Evolutionary conservation across 176 grass and related monocot genomes (phyloP).

Genomic region (Carex kokanica): DNA sequence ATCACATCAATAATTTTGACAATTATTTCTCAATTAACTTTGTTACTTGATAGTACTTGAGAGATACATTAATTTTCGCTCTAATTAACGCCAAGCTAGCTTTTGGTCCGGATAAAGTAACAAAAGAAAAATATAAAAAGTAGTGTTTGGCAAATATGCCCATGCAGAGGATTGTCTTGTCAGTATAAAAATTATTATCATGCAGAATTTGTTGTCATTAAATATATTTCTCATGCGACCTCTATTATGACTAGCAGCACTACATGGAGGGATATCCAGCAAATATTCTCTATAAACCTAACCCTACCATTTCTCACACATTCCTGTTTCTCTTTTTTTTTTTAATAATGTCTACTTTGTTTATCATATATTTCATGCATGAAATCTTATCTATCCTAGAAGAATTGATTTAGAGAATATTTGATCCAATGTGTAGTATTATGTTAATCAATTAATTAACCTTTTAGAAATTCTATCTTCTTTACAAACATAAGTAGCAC

Average conservation of each 20-base stretch:
- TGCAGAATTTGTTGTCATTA: not conserved
- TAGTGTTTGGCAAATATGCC: not conserved
- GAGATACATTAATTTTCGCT: not conserved
- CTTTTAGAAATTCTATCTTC: not conserved
- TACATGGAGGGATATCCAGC: constrained; percentile 12
- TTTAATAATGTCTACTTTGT: not conserved
- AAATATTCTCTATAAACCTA: constrained; percentile 24
- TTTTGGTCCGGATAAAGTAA: not conserved
- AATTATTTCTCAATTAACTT: not conserved
- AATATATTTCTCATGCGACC: not conserved
- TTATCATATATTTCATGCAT: constrained; percentile 21
- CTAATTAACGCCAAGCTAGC: not conserved
- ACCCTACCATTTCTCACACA: not conserved
- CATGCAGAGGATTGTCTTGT: constrained; percentile 18
- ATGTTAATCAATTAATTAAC: not conserved
- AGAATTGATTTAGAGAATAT: not conserved
- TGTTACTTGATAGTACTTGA: not conserved
- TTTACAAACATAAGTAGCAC: not conserved
- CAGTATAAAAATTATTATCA: constrained; percentile 24
- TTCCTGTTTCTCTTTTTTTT: not conserved
- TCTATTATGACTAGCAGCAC: constrained; percentile 23
- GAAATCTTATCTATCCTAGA: constrained; percentile 4
- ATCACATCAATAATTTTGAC: not conserved
- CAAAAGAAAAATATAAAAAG: not conserved
- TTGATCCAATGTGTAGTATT: not conserved